Percentiles rank a stretch among this genome's conserved stretches.
Conservation (phyloP, 208 protist genomes). For the Wallacemonas sp. region DNA sequence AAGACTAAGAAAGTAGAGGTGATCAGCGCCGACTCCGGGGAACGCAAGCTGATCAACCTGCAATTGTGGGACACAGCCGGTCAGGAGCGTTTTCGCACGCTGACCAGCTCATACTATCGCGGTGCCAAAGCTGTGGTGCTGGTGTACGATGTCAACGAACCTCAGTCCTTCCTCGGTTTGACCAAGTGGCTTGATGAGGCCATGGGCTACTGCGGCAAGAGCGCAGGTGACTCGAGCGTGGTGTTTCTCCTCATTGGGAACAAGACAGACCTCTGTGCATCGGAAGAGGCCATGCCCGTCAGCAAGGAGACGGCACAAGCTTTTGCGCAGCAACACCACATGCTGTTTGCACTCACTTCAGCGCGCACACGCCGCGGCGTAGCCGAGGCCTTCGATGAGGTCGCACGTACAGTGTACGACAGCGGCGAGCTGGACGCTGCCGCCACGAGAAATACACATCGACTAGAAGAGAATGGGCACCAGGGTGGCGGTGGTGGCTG, state of each 20-base stretch:
- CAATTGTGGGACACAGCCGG: constrained; percentile 91
- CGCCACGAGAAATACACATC: neutral
- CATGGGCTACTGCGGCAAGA: constrained; percentile 46
- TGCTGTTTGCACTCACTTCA: constrained; percentile 81
- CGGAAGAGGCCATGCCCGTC: constrained; percentile 42
- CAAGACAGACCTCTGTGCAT: constrained; percentile 65
- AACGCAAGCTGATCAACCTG: constrained; percentile 71
- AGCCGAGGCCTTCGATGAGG: constrained; percentile 79
- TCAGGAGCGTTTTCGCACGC: constrained; percentile 83
- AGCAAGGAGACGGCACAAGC: constrained; percentile 39
- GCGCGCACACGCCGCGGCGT: constrained; percentile 80
- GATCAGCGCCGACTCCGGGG: constrained; percentile 28
- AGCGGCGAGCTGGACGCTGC: constrained; percentile 1
- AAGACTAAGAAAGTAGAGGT: constrained; percentile 78
- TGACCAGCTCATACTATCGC: constrained; percentile 84
- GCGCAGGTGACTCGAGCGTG: constrained; percentile 29
- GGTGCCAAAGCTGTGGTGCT: constrained; percentile 81
- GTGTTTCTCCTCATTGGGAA: constrained; percentile 86
- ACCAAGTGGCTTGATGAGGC: constrained; percentile 79
- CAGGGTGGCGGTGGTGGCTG: constrained; percentile 2
- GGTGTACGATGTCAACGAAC: constrained; percentile 88
- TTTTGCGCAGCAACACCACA: constrained; percentile 70
- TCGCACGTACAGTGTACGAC: constrained; percentile 66
- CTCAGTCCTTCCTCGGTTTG: constrained; percentile 67
- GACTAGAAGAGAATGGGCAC: neutral